These are phyloP conservation scores for Penicillium steckii DNA, from an alignment of 495 filamentous ascomycete species.

Conservation along the genomic window DNA sequence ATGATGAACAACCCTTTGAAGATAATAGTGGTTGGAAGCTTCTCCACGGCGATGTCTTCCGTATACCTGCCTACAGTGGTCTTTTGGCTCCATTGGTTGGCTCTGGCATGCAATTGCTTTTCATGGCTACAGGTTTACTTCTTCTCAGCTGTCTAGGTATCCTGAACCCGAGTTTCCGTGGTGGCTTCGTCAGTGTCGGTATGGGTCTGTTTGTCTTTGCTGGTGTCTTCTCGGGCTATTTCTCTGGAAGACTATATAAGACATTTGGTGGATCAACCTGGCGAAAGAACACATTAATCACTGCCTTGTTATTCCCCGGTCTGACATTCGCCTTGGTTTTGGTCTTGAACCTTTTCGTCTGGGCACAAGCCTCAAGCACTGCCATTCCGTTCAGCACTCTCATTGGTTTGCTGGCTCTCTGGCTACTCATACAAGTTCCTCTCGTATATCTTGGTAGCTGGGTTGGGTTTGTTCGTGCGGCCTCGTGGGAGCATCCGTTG, in stretches of 20 bases:
- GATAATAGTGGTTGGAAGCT: conserved; percentile 93
- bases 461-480: conserved; percentile 66
- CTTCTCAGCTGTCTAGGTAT: conserved; percentile 79
- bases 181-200: conserved; percentile 86
- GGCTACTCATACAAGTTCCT: conserved; percentile 88
- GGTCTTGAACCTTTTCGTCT: conserved; percentile 88
- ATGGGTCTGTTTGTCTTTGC: conserved; percentile 86
- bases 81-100: conserved; percentile 84
- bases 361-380: conserved; percentile 88
- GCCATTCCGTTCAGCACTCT: conserved; percentile 88
- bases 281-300: conserved; percentile 79
- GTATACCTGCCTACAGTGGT: conserved; percentile 69
- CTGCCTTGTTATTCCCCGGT: conserved; percentile 81
- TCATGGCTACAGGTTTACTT: conserved; percentile 79
- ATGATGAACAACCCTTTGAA: conserved; percentile 78
- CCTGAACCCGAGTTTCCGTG: conserved; percentile 87
- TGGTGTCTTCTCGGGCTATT: conserved; percentile 90
- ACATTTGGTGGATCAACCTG: conserved; percentile 82
- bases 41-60: conserved; percentile 93
- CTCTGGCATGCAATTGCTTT: conserved; percentile 85
- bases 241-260: conserved; percentile 79
- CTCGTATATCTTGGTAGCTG: conserved; percentile 85
- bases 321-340: conserved; percentile 77
- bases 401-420: conserved; percentile 72
- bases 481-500: conserved; percentile 83